phyloP scores from a whole-genome alignment of 441 rosid species.

The Corymbia calophylla region DNA sequence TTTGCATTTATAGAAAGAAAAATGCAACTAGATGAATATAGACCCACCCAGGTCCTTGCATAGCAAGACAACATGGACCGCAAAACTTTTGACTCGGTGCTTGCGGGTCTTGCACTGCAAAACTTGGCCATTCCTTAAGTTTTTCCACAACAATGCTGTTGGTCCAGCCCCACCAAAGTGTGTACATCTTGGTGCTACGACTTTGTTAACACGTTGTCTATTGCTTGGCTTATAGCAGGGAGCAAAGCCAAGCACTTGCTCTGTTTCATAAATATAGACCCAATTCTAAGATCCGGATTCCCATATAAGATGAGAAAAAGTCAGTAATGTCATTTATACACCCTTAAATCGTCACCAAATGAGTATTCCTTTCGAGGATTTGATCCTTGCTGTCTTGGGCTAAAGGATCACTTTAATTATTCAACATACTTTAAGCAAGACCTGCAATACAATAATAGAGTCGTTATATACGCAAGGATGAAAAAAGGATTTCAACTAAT shows the following conservation, averaged over 20 bases:
- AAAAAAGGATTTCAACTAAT: background rate
- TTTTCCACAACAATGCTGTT: background rate
- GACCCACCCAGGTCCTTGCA: too few species aligned
- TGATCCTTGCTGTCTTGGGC: background rate
- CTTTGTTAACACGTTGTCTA: accelerated
- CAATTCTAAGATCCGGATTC: background rate
- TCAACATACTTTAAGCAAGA: accelerated
- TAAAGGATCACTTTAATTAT: background rate
- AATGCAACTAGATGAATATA: too few species aligned
- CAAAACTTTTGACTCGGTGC: background rate
- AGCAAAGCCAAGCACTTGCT: background rate
- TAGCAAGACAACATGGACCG: too few species aligned
- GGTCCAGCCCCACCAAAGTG: too few species aligned
- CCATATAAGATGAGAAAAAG: background rate
- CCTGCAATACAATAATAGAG: background rate
- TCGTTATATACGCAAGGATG: accelerated
- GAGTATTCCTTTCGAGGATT: accelerated
- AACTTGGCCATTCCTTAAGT: background rate
- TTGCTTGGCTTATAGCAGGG: background rate
- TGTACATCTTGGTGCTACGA: background rate
- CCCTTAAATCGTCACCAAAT: accelerated
- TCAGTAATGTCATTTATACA: background rate
- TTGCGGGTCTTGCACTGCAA: background rate
- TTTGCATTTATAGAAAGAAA: background rate
- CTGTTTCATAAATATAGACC: background rate